Evolutionary conservation across 2,329 filamentous ascomycete genomes (phyloP).

Genomic region (Diplocarpon rosae): DNA sequence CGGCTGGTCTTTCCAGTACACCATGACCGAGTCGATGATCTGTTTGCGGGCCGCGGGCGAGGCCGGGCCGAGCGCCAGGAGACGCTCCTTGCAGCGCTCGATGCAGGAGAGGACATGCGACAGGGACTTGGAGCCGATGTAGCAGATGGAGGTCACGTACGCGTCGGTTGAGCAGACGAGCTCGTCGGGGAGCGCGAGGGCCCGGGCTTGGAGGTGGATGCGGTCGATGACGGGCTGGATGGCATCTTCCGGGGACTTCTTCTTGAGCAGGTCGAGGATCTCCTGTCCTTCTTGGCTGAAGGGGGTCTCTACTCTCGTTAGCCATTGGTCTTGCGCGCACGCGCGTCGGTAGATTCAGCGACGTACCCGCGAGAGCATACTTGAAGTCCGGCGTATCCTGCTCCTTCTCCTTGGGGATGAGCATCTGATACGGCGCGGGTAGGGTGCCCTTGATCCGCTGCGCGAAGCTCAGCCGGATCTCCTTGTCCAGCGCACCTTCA

Average conservation of each 20-base stretch:
- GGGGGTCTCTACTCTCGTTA: constrained; percentile 48
- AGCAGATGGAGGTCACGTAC: constrained; percentile 88
- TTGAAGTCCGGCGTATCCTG: constrained; percentile 96
- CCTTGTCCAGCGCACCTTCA: constrained; percentile 81
- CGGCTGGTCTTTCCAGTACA: constrained; percentile 88
- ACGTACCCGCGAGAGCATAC: constrained; percentile 63
- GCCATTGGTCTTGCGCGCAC: no score
- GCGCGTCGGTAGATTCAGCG: not conserved
- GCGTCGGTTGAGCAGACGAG: constrained; percentile 83
- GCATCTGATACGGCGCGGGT: constrained; percentile 66
- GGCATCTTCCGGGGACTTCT: constrained; percentile 79
- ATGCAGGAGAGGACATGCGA: constrained; percentile 94
- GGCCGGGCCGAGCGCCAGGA: constrained; percentile 65
- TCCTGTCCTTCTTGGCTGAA: constrained; percentile 79
- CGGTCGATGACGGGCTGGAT: constrained; percentile 70
- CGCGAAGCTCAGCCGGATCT: constrained; percentile 91
- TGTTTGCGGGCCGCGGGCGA: constrained; percentile 71
- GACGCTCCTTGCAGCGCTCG: constrained; percentile 82
- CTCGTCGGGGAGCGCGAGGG: constrained; percentile 58
- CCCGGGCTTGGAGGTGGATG: constrained; percentile 69
- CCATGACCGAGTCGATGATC: constrained; percentile 81
- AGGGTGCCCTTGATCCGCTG: constrained; percentile 92
- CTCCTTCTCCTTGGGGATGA: constrained; percentile 82
- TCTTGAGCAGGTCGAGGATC: constrained; percentile 66
- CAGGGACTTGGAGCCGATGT: constrained; percentile 86